Conservation (phyloP, 441 rosid species). For the Jatropha multifida region DNA sequence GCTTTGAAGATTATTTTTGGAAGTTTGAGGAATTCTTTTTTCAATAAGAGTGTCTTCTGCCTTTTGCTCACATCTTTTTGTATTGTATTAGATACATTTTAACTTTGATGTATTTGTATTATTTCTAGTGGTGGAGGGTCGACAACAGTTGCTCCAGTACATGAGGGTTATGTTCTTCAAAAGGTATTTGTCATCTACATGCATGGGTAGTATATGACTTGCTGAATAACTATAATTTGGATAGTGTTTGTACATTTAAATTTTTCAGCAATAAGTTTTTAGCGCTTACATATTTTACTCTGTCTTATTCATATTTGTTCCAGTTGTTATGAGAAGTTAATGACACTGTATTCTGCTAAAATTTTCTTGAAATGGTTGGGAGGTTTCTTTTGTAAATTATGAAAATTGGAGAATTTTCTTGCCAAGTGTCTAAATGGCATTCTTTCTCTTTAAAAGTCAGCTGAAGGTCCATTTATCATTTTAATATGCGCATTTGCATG, state of each 20-base stretch:
- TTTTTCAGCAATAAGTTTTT: background rate
- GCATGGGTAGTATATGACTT: slow-evolving; percentile 2
- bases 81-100: background rate
- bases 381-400: too few species aligned
- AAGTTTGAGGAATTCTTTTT: background rate
- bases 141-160: slow-evolving; percentile 92
- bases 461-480: too few species aligned
- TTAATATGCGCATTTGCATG: too few species aligned
- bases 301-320: background rate
- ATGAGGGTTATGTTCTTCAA: slow-evolving; percentile 98
- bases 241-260: background rate
- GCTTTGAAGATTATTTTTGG: background rate
- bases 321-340: too few species aligned
- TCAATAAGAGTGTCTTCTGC: background rate
- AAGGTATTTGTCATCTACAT: slow-evolving; percentile 51
- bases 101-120: slow-evolving; percentile 8
- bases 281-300: background rate
- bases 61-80: background rate
- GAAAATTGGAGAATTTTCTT: too few species aligned
- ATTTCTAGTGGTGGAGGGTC: slow-evolving; percentile 96
- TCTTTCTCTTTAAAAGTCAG: too few species aligned
- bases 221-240: background rate
- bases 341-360: too few species aligned
- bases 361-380: too few species aligned
- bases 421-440: too few species aligned